These are phyloP conservation scores for Isoetes engelmannii DNA, from an alignment of 83 land plant species.

Conservation along the genomic window DNA sequence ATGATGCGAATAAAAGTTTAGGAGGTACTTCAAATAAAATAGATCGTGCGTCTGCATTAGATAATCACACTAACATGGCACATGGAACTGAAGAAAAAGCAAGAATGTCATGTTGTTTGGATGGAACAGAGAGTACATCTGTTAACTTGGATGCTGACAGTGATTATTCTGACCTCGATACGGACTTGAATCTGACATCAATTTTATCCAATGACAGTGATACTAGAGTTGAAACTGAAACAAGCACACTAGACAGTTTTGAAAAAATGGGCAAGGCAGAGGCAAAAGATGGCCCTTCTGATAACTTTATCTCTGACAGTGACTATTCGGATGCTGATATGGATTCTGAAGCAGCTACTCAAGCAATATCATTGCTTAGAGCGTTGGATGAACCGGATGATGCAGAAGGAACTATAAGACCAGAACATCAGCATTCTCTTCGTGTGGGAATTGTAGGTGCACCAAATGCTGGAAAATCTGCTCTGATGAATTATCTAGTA, in stretches of 20 bases:
- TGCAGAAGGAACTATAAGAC: slow-evolving; percentile 18
- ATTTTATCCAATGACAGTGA: too few relatives aligned
- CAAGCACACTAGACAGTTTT: neutral
- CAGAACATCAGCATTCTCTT: slow-evolving; percentile 45
- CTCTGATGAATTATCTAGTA: slow-evolving; percentile 77
- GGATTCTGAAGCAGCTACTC: slow-evolving; percentile 1
- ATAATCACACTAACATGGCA: too few relatives aligned
- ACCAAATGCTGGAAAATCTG: slow-evolving; percentile 92
- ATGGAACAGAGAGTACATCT: too few relatives aligned
- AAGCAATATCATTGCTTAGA: slow-evolving; percentile 21
- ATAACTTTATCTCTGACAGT: neutral
- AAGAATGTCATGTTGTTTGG: too few relatives aligned
- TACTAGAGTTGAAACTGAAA: too few relatives aligned
- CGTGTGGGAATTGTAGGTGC: slow-evolving; percentile 86
- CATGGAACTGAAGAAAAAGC: too few relatives aligned
- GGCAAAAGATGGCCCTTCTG: neutral
- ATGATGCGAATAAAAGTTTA: neutral
- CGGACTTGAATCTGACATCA: too few relatives aligned
- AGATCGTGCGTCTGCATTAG: too few relatives aligned
- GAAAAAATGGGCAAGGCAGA: neutral
- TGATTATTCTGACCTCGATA: too few relatives aligned
- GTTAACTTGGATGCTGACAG: too few relatives aligned
- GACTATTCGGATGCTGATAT: neutral
- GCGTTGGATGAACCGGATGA: slow-evolving; percentile 31
- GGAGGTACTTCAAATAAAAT: too few relatives aligned